phyloP scores from a whole-genome alignment of 345 rosid genomes.

The Ailanthus altissimus region DNA sequence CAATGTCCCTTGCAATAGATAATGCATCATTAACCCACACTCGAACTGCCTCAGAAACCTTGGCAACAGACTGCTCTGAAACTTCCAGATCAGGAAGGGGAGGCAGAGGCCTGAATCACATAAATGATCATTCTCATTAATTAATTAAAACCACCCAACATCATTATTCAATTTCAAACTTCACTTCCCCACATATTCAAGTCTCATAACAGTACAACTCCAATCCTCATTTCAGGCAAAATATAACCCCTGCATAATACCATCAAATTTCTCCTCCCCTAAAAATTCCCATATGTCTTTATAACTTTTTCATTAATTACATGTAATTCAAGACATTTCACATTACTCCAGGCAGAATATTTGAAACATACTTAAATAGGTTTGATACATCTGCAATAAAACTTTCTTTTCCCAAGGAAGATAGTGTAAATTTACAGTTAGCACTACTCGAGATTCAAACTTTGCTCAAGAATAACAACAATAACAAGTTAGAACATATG shows the following conservation, averaged over 20 bases:
- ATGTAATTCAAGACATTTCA: not conserved
- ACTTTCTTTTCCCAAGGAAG: not conserved
- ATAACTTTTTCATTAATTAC: not conserved
- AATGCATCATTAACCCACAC: slow-evolving; percentile 58
- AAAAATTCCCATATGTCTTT: not conserved
- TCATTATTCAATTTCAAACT: not conserved
- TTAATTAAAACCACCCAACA: not conserved
- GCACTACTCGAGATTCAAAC: not conserved
- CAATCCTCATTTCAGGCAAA: not conserved
- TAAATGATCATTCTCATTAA: not conserved
- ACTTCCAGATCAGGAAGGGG: slow-evolving; percentile 87
- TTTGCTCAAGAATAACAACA: not conserved
- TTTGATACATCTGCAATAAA: not conserved
- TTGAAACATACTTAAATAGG: not conserved
- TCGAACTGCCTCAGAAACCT: slow-evolving; percentile 52
- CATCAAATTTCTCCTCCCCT: not conserved
- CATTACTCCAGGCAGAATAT: not conserved
- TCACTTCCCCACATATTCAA: not conserved
- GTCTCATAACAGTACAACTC: not conserved
- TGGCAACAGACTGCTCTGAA: slow-evolving; percentile 60
- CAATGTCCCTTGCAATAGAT: slow-evolving; percentile 67
- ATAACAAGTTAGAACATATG: not conserved
- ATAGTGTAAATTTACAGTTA: not conserved
- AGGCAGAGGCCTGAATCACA: slow-evolving; percentile 76
- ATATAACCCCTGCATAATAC: no score